Evolutionary conservation across 305 asterid species (phyloP), one percentile per base, ranked within the genome.

Genomic region (Plantago lanceolata): DNA sequence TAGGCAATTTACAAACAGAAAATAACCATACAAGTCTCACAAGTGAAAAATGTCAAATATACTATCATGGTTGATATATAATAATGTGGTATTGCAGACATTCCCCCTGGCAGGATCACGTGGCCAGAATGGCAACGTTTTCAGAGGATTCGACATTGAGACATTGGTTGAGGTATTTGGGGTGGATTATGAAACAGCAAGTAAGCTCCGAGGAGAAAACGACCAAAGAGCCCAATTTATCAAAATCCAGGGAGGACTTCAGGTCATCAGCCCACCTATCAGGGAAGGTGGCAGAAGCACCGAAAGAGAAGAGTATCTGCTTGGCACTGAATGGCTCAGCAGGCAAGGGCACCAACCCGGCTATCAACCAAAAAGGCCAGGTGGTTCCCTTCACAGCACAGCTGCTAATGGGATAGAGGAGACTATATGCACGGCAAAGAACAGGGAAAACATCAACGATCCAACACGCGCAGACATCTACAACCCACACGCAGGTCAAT

Each of bases 51-150:
- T 31, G 8, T 31, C 8, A 31, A 6, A 24, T 24, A 24, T 24
- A 24, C 28, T 31, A 31, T 31, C 8, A 4, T 31, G 37, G 37
- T 31, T 31, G 37, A 51, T 51, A 18, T 3, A 21, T 8, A 0
- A 58, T 37, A 58, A 11, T 18, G 45, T 19, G 48, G 18, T 7
- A 29, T 1, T 58, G 73, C 75, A 86, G 90, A 61, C 84, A 19
- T 86, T 86, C 76, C 72, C 67, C 75, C 59, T 86, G 1, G 95
- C 90, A 33, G 95, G 89, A 44, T 76, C 78, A 72, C 83, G 44
- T 68, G 67, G 19, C 31, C 68, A 13, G 70, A 60, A 45, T 61
- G 80, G 82, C 48, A 81, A 84, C 64, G 48, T 84, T 19, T 66
- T 81, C 73, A 26, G 56, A 26, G 89, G 86, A 0, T 55, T 83